A percentile compares a stretch with the other conserved stretches of the same genome.
Conservation (phyloP, 352 stramenopile species). For the Phytophthora multivora region DNA sequence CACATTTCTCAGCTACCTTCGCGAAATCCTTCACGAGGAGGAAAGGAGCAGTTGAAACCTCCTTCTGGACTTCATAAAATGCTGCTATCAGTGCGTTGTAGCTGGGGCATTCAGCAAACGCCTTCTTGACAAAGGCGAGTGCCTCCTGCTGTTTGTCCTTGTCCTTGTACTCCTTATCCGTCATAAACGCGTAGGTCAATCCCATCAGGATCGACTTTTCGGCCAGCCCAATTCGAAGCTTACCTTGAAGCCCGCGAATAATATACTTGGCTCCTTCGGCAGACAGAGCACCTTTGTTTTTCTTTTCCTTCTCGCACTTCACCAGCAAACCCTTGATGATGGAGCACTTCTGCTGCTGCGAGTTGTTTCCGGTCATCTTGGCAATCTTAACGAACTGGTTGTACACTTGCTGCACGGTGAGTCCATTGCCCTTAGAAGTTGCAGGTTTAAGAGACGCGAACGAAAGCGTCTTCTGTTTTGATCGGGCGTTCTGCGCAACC, state of each 20-base stretch:
- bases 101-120: slow-evolving; percentile 96
- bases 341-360: slow-evolving; percentile 96
- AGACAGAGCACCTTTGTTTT: slow-evolving; percentile 69
- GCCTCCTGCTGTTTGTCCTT: slow-evolving; percentile 90
- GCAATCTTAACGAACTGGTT: slow-evolving; percentile 93
- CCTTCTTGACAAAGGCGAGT: slow-evolving; percentile 96
- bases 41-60: slow-evolving; percentile 43
- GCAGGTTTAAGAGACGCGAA: slow-evolving; percentile 75
- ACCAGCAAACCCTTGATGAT: slow-evolving; percentile 98
- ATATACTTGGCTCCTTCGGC: slow-evolving; percentile 96
- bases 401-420: slow-evolving; percentile 91
- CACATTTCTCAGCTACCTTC: slow-evolving; percentile 79
- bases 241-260: slow-evolving; percentile 97
- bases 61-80: slow-evolving; percentile 70
- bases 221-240: slow-evolving; percentile 97
- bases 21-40: slow-evolving; percentile 61
- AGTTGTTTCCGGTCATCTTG: slow-evolving; percentile 95
- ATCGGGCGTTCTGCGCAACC: slow-evolving; percentile 94
- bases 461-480: slow-evolving; percentile 93
- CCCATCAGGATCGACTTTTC: slow-evolving; percentile 97
- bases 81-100: slow-evolving; percentile 95
- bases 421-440: slow-evolving; percentile 57
- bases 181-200: slow-evolving; percentile 96
- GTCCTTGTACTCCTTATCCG: slow-evolving; percentile 82
- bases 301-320: slow-evolving; percentile 87